Base-by-base conservation (phyloP, 768 basidiomycete species). In the Podaxis carcinomalis region DNA sequence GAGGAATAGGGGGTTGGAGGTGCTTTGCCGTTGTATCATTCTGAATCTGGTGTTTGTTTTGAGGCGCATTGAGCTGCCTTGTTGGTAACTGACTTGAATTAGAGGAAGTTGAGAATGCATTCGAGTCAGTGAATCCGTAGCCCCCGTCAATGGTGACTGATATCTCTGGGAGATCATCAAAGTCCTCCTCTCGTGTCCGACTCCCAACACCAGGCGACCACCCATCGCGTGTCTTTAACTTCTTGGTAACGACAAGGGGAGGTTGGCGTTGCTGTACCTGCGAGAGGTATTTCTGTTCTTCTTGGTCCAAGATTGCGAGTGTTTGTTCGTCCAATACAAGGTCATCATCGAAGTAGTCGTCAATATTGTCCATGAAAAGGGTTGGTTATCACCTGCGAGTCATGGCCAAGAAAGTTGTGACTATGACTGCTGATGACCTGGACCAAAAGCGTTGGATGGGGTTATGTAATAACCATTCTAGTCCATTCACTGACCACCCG, bases 321-420 rank as follows among this genome's bases (percentile, higher is more conserved):
- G 83, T 78, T 62, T 81, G 75, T 55, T 83, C 86, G 67, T 90
- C 87, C 44, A 90, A 72, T 46, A 83, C 76, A 63, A 88, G 75
- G 57, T 86, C 86, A 69, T 88, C 87, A 65, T 78, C 76, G 70
- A 80, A 78, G 69, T 86, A 86, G 68, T 86, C 81, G 72, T 90
- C 90, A 32, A 81, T 84, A 73, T 82, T 82, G 66, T 81, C 74
- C 86, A 88, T 89, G 49, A 47, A 63, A 36, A 13, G 25, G 32
- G 1, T 32, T 39, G 27, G 52, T 19, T n/a, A n/a, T 42, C 54
- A 28, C 53, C 13, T 54, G 53, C 13, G 42, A 21, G 54, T 23
- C 59, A 53, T 61, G 39, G n/a, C 54, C 6, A 51, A 36, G n/a
- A 55, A 47, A 19, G 16, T 6, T 10, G 11, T 35, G 32, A 37